Evolutionary conservation across 2,329 filamentous ascomycete species (phyloP).

Genomic region (Penicillium nordicum): DNA sequence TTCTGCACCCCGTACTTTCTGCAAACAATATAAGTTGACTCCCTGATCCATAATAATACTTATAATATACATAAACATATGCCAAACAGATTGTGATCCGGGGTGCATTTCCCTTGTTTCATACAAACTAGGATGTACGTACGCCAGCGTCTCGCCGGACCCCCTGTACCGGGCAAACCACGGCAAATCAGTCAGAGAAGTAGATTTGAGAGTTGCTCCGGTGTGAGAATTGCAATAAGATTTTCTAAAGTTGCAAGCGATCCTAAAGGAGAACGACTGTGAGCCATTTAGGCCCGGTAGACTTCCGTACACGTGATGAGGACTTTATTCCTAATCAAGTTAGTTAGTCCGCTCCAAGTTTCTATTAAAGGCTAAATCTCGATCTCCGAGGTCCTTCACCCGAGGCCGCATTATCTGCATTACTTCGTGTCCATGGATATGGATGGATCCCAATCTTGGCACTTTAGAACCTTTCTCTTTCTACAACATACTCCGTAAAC

Average conservation of each 20-base stretch:
- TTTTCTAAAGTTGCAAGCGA: neutral
- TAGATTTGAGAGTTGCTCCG: neutral
- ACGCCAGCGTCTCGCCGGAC: neutral
- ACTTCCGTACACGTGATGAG: neutral
- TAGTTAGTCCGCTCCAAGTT: neutral
- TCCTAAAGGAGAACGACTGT: neutral
- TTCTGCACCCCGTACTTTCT: neutral
- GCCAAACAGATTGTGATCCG: neutral
- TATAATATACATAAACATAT: neutral
- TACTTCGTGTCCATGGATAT: neutral
- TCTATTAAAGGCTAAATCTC: neutral
- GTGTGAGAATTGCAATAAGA: neutral
- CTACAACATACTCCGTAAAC: neutral
- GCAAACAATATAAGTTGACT: neutral
- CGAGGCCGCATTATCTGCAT: neutral
- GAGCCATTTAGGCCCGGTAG: neutral
- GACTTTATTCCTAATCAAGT: neutral
- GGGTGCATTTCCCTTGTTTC: conserved; percentile 1
- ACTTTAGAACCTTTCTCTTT: neutral
- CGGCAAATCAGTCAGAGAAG: neutral
- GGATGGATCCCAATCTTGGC: neutral
- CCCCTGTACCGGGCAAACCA: neutral
- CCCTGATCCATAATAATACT: neutral
- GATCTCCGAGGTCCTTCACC: neutral
- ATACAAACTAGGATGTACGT: neutral